Evolutionary conservation across 257 asterid species (phyloP), one percentile per base, ranked within the genome.

Genomic region (Ajuga chamaepitys): DNA sequence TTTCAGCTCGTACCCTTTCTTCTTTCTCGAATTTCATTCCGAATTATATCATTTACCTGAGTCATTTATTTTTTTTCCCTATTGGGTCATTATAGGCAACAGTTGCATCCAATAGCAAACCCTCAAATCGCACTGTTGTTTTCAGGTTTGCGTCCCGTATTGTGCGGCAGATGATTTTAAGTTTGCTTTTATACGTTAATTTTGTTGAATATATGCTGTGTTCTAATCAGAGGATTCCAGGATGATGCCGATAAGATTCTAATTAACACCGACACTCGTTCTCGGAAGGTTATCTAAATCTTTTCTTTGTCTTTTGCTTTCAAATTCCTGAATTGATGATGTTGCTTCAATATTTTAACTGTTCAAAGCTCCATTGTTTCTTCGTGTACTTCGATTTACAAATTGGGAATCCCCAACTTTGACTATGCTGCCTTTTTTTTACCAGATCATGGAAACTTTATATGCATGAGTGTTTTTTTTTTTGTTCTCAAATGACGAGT

Each of bases 61-160:
- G n/a, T 16, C 41, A 7, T n/a, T 41, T 1, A n/a, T n/a, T n/a
- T n/a, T n/a, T n/a, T n/a, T 56, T 7, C 26, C 2, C 14, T 45
- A 45, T 59, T 67, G 50, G 58, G 14, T 65, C 4, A 10, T 74
- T 70, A 70, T 82, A 92, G 97, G 95, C 95, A 38, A 89, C 99
- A 20, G 83, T 89, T 58, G 74, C 88, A 77, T 73, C 84, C 14
- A 79, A 68, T 44, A 79, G 86, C 42, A 83, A 74, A 32, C 97
- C 99, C 55, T 84, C 92, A 21, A 93, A 93, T 76, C 97, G 99
- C 40, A 87, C 99, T n/a, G 99, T 93, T 51, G 99, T 93, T 68
- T 93, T 86, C 88, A 83, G 98, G 96, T 88, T 24, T 48, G 38
- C 28, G 61, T 68, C 70, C 41, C 18, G 4, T 56, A 12, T 44